Evolutionary conservation across 2,329 filamentous ascomycete genomes (phyloP).

Genomic region (Talaromyces sp.): DNA sequence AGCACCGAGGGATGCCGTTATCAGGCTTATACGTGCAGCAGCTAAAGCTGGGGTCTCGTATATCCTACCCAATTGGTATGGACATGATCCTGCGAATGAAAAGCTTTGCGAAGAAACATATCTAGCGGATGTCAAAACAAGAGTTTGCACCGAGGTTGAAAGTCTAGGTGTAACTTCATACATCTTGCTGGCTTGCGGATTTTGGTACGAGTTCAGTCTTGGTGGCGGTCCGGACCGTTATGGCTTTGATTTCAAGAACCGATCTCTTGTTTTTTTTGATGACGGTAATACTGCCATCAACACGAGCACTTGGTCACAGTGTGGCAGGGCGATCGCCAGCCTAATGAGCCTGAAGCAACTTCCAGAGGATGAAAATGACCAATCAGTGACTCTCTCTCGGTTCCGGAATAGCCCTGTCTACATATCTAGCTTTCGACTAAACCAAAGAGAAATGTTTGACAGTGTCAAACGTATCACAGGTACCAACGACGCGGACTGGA

Average conservation of each 20-base stretch:
- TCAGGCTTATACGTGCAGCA: conserved; percentile 51
- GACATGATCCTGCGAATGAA: conserved; percentile 30
- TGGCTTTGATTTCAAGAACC: conserved; percentile 51
- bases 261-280: conserved; percentile 49
- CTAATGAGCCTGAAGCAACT: conserved; percentile 48
- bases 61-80: conserved; percentile 53
- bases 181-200: conserved; percentile 46
- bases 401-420: conserved; percentile 53
- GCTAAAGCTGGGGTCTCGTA: conserved; percentile 54
- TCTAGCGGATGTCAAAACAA: conserved; percentile 24
- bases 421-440: conserved; percentile 56
- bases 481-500: conserved; percentile 60
- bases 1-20: conserved; percentile 47
- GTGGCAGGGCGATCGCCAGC: conserved; percentile 52
- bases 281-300: conserved; percentile 57
- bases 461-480: conserved; percentile 58
- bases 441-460: conserved; percentile 63
- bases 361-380: conserved; percentile 40
- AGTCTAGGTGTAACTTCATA: conserved; percentile 40
- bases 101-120: conserved; percentile 38
- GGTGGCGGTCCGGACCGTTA: conserved; percentile 35
- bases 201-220: conserved; percentile 56
- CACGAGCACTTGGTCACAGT: conserved; percentile 58
- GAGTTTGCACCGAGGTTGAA: conserved; percentile 33
- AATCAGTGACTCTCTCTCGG: conserved; percentile 38